Base-by-base conservation (phyloP, 768 basidiomycete genomes). In the Lentinula aciculospora region DNA sequence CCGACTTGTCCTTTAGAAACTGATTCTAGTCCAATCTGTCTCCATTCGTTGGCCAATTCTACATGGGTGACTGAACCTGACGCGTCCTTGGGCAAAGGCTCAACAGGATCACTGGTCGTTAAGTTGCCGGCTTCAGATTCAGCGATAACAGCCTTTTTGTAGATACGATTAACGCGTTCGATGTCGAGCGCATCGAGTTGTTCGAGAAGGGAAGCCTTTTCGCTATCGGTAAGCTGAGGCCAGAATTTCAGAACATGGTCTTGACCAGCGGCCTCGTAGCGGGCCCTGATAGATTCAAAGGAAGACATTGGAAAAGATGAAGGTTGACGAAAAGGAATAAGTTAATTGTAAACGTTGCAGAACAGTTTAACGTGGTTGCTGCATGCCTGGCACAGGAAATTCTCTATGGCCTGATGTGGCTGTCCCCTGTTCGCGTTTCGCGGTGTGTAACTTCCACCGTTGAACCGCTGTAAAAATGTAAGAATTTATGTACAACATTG, bases 171-270 rank as follows among this genome's bases (percentile, higher is more conserved):
- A 60, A 98, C 94, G 62, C 94, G 91, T 58, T 88, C 82, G 63
- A 97, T 86, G 69, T 98, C 86, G 68, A 99, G 84, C 10, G 79
- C 71, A 47, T 83, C 78, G 63, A 98, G 85, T 72, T 98, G 96
- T 12, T 72, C 66, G 59, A 80, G 68, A 56, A 98, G 81, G 8
- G 81, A 67, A 7, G 72, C 67, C 65, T 84, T 90, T 65, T 95
- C 86, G 3, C 75, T 54, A 4, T 83, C 72, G 45, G 82, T 72
- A 59, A 98, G 85, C 36, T 77, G 75, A 57, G 85, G 76, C 86
- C 86, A 97, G 77, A 96, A 97, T 32, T 85, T 78, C 72, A 98
- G 82, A 67, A 98, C 82, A 69, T 98, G 97, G 60, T 72, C 85
- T 76, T 99, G 97, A 58, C 84, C 86, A 48, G 94, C 93, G 48